Conservation (phyloP, 129 eudicot genomes). For the Deinandra increscens region DNA sequence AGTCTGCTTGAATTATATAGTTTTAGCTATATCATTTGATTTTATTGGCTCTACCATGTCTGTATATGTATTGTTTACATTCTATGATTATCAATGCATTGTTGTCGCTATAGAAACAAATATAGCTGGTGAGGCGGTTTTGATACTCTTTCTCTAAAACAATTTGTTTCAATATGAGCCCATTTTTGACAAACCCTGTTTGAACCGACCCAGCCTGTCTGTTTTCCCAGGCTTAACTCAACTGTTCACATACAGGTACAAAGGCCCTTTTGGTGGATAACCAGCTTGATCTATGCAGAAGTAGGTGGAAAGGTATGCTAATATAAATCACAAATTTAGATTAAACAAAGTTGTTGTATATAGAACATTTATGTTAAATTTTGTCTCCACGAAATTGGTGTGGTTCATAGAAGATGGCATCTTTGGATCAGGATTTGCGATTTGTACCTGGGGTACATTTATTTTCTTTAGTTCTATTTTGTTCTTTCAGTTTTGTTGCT, state of each 20-base stretch:
- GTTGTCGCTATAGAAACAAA: not conserved
- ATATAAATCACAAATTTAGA: not conserved
- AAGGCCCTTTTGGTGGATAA: slow-evolving; percentile 99
- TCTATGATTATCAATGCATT: slow-evolving; percentile 12
- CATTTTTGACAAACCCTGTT: not conserved
- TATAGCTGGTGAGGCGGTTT: not conserved
- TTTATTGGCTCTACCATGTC: not conserved
- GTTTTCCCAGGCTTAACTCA: not conserved
- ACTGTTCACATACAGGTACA: slow-evolving; percentile 50
- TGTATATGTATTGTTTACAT: slow-evolving; percentile 10
- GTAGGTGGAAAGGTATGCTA: slow-evolving; percentile 81
- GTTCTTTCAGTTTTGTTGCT: not conserved
- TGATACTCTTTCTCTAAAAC: not conserved
- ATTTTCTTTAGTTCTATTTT: not conserved
- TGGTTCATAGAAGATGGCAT: slow-evolving; percentile 99
- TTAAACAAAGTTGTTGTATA: not conserved
- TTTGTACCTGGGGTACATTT: slow-evolving; percentile 80
- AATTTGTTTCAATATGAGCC: not conserved
- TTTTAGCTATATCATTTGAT: slow-evolving; percentile 3
- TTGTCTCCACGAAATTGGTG: slow-evolving; percentile 79
- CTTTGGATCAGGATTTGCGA: slow-evolving; percentile 95
- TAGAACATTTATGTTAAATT: not conserved
- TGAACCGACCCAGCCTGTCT: not conserved
- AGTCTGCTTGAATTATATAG: slow-evolving; percentile 8
- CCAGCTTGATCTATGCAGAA: slow-evolving; percentile 93